Conservation (phyloP, 441 rosid species). For the Erodium moschatum region DNA sequence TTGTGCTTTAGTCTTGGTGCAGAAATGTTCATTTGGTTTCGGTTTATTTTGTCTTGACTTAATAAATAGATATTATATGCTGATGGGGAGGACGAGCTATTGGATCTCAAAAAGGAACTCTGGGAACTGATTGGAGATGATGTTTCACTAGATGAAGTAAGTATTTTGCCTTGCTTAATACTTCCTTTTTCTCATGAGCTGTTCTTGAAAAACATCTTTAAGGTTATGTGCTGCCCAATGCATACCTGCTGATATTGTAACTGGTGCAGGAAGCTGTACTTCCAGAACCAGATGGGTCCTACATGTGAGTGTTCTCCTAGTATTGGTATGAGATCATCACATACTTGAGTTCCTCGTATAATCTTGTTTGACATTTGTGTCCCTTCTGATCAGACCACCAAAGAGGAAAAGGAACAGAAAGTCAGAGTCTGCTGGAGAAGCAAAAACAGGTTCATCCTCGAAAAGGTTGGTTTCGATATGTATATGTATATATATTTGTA, state of each 20-base stretch:
- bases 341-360: neutral
- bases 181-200: neutral
- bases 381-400: constrained; percentile 21
- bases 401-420: constrained; percentile 13
- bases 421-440: constrained; percentile 6
- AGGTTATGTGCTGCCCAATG: neutral
- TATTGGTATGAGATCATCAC: neutral
- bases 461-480: constrained; percentile 25
- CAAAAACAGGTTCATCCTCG: constrained; percentile 18
- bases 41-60: constrained; percentile 11
- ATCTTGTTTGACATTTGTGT: constrained; percentile 9
- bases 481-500: neutral
- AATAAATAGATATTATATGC: constrained; percentile 43
- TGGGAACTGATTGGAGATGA: constrained; percentile 43
- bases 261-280: constrained; percentile 29
- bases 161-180: constrained; percentile 17
- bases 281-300: constrained; percentile 26
- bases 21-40: constrained; percentile 6
- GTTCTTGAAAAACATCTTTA: neutral
- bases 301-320: constrained; percentile 34
- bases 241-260: constrained; percentile 12
- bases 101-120: constrained; percentile 39
- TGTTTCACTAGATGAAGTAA: constrained; percentile 22
- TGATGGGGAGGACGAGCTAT: constrained; percentile 55
- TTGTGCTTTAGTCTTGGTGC: constrained; percentile 8